A percentile compares a stretch with the other conserved stretches of the same genome.
Evolutionary conservation across 2,329 filamentous ascomycete species (phyloP).

Genomic region (Penicillium sp.): DNA sequence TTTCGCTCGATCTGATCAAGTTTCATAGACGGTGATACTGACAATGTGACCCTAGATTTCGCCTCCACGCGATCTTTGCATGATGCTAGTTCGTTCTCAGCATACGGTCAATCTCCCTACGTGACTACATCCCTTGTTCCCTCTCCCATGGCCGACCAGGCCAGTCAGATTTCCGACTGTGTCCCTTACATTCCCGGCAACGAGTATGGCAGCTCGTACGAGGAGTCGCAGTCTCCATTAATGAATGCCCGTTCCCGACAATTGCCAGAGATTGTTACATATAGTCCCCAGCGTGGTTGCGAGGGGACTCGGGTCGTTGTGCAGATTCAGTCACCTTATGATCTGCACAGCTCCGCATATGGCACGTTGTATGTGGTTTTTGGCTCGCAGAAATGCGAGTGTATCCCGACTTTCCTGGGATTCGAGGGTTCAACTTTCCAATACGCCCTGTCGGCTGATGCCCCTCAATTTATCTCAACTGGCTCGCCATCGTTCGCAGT

Average conservation of each 20-base stretch:
- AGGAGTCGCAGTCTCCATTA: slow-evolving; percentile 66
- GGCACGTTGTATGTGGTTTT: slow-evolving; percentile 67
- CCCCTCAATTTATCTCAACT: slow-evolving; percentile 64
- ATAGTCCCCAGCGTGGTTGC: slow-evolving; percentile 66
- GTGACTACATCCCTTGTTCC: slow-evolving; percentile 40
- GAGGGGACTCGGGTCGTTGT: slow-evolving; percentile 71
- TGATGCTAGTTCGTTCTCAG: slow-evolving; percentile 43
- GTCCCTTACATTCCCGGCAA: slow-evolving; percentile 40
- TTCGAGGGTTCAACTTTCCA: slow-evolving; percentile 61
- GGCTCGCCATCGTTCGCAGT: slow-evolving; percentile 57
- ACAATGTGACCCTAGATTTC: slow-evolving; percentile 31
- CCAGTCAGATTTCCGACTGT: slow-evolving; percentile 42
- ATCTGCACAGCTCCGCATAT: slow-evolving; percentile 62
- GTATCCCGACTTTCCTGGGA: slow-evolving; percentile 62
- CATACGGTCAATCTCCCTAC: slow-evolving; percentile 41
- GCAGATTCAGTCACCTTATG: slow-evolving; percentile 72
- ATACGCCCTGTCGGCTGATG: slow-evolving; percentile 71
- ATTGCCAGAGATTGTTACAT: slow-evolving; percentile 66
- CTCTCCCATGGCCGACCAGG: slow-evolving; percentile 42
- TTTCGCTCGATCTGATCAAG: slow-evolving; percentile 27
- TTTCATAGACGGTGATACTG: slow-evolving; percentile 6
- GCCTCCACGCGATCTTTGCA: slow-evolving; percentile 39
- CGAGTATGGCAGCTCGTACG: slow-evolving; percentile 51
- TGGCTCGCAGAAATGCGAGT: slow-evolving; percentile 71
- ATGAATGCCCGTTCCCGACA: slow-evolving; percentile 62